Evolutionary conservation across 2,329 filamentous ascomycete genomes (phyloP), one percentile per base, ranked within the genome.

Genomic region (Mycosphaerella arachidis): DNA sequence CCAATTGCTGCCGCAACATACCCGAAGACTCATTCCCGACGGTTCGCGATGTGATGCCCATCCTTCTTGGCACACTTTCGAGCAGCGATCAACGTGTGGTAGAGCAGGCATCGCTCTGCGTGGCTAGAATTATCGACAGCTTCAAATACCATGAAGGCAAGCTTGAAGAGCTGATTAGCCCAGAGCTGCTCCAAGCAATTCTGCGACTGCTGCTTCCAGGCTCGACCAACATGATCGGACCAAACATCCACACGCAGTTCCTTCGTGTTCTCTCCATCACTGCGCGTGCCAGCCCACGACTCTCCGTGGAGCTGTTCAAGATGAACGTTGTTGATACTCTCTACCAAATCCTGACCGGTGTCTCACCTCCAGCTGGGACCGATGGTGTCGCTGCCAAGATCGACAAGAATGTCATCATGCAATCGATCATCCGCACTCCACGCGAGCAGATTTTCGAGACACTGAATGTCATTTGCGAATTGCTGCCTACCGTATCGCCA

Each of bases 371-470:
- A 0, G 84, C 81, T 63, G 90, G 88, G 35, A 87, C 83, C 1
- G 87, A 92, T 37, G 87, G 93, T 72, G 84, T 91, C 59, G 89
- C 87, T 31, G 88, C 85, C 40, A 96, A 95, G 76, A 88, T 97
- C 65, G 93, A 97, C 75, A 96, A 92, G 71, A 93, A 97, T 57
- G 85, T 99, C 50, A 94, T 99, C 70, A 99, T 99, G 95, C 94
- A 99, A 77, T 92, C 95, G 40, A 82, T 99, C 64, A 96, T 99
- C 55, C 94, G 97, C 72, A 87, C 93, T 45, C 94, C 94, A 6
- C 87, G 92, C 58, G 95, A 99, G 67, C 94, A 99, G 75, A 90
- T 99, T 18, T 94, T 93, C 67, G 94, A 99, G 78, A 97, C 95
- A 1, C 83, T 99, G 64, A 97, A 97, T 72, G 92, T 99, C 64